Evolutionary conservation across 2,329 filamentous ascomycete genomes (phyloP), one percentile per base, ranked within the genome.

Genomic region (Metarhizium guizhouense): DNA sequence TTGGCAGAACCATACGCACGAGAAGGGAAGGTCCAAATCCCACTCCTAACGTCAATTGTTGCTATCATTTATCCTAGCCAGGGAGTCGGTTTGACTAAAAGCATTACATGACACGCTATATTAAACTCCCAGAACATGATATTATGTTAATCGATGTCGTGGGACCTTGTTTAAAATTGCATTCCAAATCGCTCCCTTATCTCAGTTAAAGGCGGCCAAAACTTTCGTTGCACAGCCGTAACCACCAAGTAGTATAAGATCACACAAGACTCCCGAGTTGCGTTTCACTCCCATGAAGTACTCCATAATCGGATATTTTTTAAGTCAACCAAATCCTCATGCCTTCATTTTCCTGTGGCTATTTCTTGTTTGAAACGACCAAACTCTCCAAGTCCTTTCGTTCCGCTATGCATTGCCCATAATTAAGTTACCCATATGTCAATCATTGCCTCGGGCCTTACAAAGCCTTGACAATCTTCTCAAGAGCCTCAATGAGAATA

Each of bases 401-500:
- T 45, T 29, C 14, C 45, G 45, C 45, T 48, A 16, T 48, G 45
- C 25, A 48, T 48, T 48, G 30, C 34, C n/a, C 16, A n/a, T 51
- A 11, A 25, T 42, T 29, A 16, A 52, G 18, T 13, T 11, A 5
- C 50, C 36, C 45, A 6, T 20, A 48, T 29, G 8, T 29, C 5
- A 5, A 13, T 30, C 45, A 30, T 11, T 20, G 25, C 10, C 20
- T 29, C 6, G 3, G 7, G 13, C 13, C 7, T 56, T 58, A 70
- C 57, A 68, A 63, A 50, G 72, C 71, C 61, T 73, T 82, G 62
- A 84, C 80, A 61, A 91, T 76, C 77, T 87, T 90, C 77, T 95
- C 90, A 62, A 95, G 68, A 29, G 79, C 81, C 64, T 89, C 90
- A 51, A 95, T 72, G 64, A 96, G 75, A 58, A 96, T 84, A 73